phyloP scores from a whole-genome alignment of 2,329 filamentous ascomycete species.

The Trichoderma hamatum region DNA sequence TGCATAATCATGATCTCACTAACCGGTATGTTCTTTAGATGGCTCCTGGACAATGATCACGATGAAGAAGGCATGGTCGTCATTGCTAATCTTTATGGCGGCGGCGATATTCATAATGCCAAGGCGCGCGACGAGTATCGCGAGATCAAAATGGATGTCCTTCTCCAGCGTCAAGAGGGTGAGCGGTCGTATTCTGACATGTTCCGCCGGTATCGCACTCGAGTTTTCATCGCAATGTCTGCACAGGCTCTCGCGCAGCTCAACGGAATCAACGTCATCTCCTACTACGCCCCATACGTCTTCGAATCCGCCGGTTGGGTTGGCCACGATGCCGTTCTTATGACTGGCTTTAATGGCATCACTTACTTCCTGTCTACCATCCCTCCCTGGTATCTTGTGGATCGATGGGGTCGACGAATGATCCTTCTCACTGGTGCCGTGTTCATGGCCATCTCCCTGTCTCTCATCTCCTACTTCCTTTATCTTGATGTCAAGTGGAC shows the following conservation, averaged over 20 bases:
- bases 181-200: slow-evolving; percentile 90
- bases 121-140: slow-evolving; percentile 95
- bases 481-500: slow-evolving; percentile 80
- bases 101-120: slow-evolving; percentile 89
- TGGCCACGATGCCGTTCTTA: slow-evolving; percentile 86
- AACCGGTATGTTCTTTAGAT: slow-evolving; percentile 55
- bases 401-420: slow-evolving; percentile 83
- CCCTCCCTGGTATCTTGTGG: slow-evolving; percentile 95
- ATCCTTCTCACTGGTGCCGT: slow-evolving; percentile 90
- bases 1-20: not conserved
- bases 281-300: slow-evolving; percentile 95
- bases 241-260: slow-evolving; percentile 94
- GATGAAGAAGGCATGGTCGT: slow-evolving; percentile 98
- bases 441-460: slow-evolving; percentile 86
- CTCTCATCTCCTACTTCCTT: slow-evolving; percentile 92
- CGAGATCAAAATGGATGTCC: slow-evolving; percentile 98
- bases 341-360: slow-evolving; percentile 93
- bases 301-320: slow-evolving; percentile 97
- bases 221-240: slow-evolving; percentile 98
- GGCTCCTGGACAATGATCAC: slow-evolving; percentile 95
- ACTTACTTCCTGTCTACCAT: slow-evolving; percentile 92
- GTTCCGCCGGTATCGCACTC: slow-evolving; percentile 89
- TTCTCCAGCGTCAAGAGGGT: slow-evolving; percentile 90
- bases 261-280: slow-evolving; percentile 99
- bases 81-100: slow-evolving; percentile 95